Percentiles rank a stretch among this genome's conserved stretches.
These are phyloP conservation scores for Globisporangium lucens DNA, from an alignment of 352 stramenopile species.

Conservation along the genomic window DNA sequence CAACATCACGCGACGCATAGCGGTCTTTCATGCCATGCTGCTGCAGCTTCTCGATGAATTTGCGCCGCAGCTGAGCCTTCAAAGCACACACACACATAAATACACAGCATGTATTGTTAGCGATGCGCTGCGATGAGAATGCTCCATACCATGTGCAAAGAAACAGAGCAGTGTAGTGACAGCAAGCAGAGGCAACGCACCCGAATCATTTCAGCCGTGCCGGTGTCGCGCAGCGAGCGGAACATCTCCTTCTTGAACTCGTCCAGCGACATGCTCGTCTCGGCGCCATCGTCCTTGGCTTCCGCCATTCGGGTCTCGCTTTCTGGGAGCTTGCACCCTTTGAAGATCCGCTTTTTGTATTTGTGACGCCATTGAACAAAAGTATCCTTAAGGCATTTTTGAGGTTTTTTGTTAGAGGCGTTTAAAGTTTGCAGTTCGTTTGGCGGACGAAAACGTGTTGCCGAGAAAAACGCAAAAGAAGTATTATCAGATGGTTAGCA, in stretches of 20 bases:
- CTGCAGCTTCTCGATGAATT: constrained; percentile 72
- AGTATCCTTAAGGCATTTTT: too few species aligned
- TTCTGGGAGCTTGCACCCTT: neutral
- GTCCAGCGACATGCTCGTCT: constrained; percentile 49
- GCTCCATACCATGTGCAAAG: neutral
- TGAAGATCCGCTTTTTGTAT: neutral
- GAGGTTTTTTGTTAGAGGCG: too few species aligned
- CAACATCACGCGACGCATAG: neutral
- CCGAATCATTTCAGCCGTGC: constrained; percentile 58
- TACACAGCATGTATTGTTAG: neutral
- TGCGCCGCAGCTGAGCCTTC: constrained; percentile 62
- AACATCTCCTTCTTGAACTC: constrained; percentile 74
- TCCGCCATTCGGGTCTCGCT: neutral
- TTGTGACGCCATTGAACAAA: too few species aligned
- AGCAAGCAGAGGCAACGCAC: constrained; percentile 20
- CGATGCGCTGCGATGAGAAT: neutral
- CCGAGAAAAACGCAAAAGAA: too few species aligned
- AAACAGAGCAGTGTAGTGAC: neutral
- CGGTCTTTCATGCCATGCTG: constrained; percentile 24
- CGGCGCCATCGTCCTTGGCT: neutral
- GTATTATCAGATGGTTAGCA: too few species aligned
- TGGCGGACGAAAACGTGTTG: too few species aligned
- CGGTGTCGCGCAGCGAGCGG: constrained; percentile 56
- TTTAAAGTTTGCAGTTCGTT: too few species aligned
- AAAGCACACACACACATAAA: neutral